phyloP scores from a whole-genome alignment of 2,329 filamentous ascomycete species.

The Phaeophleospora eucalypticola region DNA sequence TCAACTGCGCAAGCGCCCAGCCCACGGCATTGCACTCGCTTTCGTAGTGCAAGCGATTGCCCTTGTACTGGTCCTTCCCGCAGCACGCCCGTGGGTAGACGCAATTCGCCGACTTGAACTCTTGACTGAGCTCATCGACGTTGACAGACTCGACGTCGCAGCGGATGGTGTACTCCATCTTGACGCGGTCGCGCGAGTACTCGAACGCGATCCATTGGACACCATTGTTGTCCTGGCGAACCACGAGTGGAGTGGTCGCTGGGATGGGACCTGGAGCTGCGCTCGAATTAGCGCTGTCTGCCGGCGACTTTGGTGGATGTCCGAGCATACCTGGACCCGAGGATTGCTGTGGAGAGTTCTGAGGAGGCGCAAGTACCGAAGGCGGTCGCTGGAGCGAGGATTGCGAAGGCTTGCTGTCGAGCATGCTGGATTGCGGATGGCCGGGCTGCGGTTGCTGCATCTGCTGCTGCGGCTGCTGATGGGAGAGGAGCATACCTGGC shows the following conservation, averaged over 20 bases:
- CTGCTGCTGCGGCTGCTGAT: conserved; percentile 39
- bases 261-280: conserved; percentile 94
- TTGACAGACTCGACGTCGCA: conserved; percentile 97
- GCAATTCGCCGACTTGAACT: conserved; percentile 98
- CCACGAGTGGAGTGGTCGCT: conserved; percentile 89
- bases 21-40: conserved; percentile 99
- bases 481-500: conserved; percentile 52
- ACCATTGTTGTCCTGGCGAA: conserved; percentile 90
- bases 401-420: conserved; percentile 25
- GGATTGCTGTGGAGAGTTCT: conserved; percentile 28
- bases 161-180: conserved; percentile 99
- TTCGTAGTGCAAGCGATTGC: conserved; percentile 93
- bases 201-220: conserved; percentile 99
- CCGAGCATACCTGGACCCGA: conserved; percentile 30
- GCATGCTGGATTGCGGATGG: conserved; percentile 24
- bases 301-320: conserved; percentile 16
- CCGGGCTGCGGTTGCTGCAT: conserved; percentile 22
- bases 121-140: conserved; percentile 74
- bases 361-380: conserved; percentile 24
- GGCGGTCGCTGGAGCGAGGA: conserved; percentile 24
- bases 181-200: conserved; percentile 92
- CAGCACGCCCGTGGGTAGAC: conserved; percentile 95
- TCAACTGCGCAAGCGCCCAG: conserved; percentile 94
- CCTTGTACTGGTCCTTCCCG: conserved; percentile 91
- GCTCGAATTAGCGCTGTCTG: conserved; percentile 67